Evolutionary conservation across 305 asterid species (phyloP), one percentile per base, ranked within the genome.

Genomic region (Solanum chacoense): DNA sequence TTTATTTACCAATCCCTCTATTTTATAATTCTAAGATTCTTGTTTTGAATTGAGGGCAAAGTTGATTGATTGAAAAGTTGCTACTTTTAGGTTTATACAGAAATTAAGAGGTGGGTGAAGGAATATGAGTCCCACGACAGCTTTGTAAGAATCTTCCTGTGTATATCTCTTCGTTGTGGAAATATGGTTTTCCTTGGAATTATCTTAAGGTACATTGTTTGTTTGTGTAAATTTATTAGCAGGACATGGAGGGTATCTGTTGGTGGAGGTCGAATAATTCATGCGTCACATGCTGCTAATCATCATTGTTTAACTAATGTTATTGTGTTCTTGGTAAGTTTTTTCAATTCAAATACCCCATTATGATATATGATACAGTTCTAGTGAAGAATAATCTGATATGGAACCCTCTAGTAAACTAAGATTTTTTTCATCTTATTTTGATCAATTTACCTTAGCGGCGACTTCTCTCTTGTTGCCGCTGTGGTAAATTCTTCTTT

Each of bases 261-360:
- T 45, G 90, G 88, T 88, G 87, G 55, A 6, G 87, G 88, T 20
- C 89, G 2, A 79, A 24, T 37, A 85, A 88, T 88, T 6, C 42
- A 88, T 16, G 38, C 63, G 69, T 90, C 91, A 10, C 85, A 89
- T 92, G 88, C 72, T 65, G 92, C 92, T 88, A 77, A 89, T 86
- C 92, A 81, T 77, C 90, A 45, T 87, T 93, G 93, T 94, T 91
- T 94, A 92, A 89, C 91, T 81, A 91, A 87, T 38, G 84, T 93
- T 89, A 88, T 91, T 34, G 93, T 92, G 73, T 90, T 91, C 89
- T 90, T 94, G 95, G 98, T 95, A 93, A 87, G 91, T 80, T 26
- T 87, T 84, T 71, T 65, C 40, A 45, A 16, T 36, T 42, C 29
- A 20, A 79, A 38, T 13, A 7, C 65, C 65, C 65, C 7, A 26